Evolutionary conservation across 495 filamentous ascomycete species (phyloP).

Genomic region (Tuber melanosporum): DNA sequence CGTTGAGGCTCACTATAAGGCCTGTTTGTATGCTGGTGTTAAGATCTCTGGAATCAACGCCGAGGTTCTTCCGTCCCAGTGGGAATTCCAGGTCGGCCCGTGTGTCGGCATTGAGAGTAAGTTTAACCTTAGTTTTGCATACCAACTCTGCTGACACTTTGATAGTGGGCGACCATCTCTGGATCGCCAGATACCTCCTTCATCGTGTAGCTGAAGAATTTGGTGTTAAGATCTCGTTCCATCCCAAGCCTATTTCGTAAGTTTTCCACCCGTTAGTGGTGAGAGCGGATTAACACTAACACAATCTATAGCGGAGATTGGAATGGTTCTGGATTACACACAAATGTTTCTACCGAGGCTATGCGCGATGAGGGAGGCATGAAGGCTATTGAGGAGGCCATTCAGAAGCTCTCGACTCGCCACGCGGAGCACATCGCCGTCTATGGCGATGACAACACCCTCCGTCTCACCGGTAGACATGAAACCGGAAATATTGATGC

Average conservation of each 20-base stretch:
- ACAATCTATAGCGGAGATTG: constrained; percentile 64
- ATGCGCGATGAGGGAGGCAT: constrained; percentile 91
- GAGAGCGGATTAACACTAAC: constrained; percentile 11
- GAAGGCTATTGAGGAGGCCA: constrained; percentile 79
- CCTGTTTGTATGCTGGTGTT: constrained; percentile 84
- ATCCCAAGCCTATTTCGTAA: constrained; percentile 89
- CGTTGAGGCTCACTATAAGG: constrained; percentile 97
- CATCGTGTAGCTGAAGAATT: constrained; percentile 96
- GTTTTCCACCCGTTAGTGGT: not conserved
- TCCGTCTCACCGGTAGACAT: constrained; percentile 87
- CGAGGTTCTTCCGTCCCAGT: constrained; percentile 97
- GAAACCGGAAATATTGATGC: constrained; percentile 92
- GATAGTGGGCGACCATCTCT: constrained; percentile 90
- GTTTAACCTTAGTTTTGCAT: constrained; percentile 35
- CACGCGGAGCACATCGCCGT: constrained; percentile 94
- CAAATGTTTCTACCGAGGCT: constrained; percentile 76
- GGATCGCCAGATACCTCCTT: constrained; percentile 94
- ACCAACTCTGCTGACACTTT: constrained; percentile 35
- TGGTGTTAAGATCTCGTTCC: constrained; percentile 89
- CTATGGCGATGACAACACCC: constrained; percentile 88
- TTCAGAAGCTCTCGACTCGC: constrained; percentile 81
- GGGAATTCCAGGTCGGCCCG: constrained; percentile 98
- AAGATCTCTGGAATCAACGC: constrained; percentile 98
- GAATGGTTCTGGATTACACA: constrained; percentile 97
- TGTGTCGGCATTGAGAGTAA: constrained; percentile 79